phyloP scores from a whole-genome alignment of 305 asterid genomes.

The Fraxinus paxiana region DNA sequence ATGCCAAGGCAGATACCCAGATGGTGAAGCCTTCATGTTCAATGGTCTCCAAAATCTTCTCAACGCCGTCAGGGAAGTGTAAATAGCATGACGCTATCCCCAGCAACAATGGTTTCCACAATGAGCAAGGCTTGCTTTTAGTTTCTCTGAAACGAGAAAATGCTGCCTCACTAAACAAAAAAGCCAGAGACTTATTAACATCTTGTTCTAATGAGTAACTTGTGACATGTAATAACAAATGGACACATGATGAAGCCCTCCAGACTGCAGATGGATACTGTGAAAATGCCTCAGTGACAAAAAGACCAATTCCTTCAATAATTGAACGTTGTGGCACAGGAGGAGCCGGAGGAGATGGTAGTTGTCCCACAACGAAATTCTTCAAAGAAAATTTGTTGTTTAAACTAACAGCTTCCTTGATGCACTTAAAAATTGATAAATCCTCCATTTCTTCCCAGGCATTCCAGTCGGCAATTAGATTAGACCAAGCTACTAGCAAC shows the following conservation, averaged over 20 bases:
- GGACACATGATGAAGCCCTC: constrained; percentile 46
- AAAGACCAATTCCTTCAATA: constrained; percentile 41
- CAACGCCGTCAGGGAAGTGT: constrained; percentile 36
- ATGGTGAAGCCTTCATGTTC: constrained; percentile 30
- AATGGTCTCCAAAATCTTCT: constrained; percentile 26
- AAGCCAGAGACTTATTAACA: constrained; percentile 29
- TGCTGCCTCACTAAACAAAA: constrained; percentile 31
- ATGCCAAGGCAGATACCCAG: constrained; percentile 31
- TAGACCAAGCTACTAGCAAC: constrained; percentile 38
- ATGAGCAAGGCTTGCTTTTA: constrained; percentile 27
- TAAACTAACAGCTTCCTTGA: constrained; percentile 32
- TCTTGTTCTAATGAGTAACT: constrained; percentile 29
- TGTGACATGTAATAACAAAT: constrained; percentile 32
- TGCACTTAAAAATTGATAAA: constrained; percentile 37
- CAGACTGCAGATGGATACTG: constrained; percentile 41
- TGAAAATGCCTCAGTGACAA: constrained; percentile 34
- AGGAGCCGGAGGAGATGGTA: constrained; percentile 33
- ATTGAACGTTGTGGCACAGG: constrained; percentile 32
- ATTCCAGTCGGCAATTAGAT: constrained; percentile 42
- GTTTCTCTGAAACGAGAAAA: constrained; percentile 34
- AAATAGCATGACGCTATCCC: constrained; percentile 38
- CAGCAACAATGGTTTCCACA: constrained; percentile 46
- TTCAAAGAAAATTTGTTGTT: constrained; percentile 26
- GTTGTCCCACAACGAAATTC: constrained; percentile 27
- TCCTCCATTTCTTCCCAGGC: constrained; percentile 50